phyloP scores from a whole-genome alignment of 1,139 yeast species.

The Candida frijolesensis region DNA sequence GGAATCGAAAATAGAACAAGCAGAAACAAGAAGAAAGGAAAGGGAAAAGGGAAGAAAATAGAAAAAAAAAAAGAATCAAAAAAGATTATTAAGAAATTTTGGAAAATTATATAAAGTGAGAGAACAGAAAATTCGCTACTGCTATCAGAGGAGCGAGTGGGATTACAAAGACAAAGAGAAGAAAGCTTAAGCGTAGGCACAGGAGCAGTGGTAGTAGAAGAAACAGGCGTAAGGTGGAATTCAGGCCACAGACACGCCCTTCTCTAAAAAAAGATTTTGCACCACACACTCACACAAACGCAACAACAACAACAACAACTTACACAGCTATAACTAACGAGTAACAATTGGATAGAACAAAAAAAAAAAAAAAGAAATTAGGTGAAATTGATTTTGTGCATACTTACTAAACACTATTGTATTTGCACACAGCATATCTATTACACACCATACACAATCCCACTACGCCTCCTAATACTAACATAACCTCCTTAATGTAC shows the following conservation, averaged over 20 bases:
- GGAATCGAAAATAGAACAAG: neutral
- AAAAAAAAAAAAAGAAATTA: neutral
- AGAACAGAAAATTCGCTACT: neutral
- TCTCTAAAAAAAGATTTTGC: constrained; percentile 1
- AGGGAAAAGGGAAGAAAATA: neutral
- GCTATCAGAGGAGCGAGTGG: neutral
- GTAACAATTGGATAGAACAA: too few species aligned
- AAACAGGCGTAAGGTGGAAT: neutral
- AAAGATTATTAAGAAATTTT: neutral
- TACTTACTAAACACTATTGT: neutral
- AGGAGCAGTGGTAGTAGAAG: neutral
- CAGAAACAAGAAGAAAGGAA: neutral
- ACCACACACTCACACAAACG: neutral
- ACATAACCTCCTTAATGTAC: too few species aligned
- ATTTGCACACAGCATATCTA: neutral
- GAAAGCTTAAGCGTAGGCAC: neutral
- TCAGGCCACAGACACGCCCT: neutral
- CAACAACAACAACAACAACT: too few species aligned
- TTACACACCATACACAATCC: neutral
- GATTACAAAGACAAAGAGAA: neutral
- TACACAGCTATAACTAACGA: too few species aligned
- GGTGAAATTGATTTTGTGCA: neutral
- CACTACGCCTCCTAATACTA: neutral
- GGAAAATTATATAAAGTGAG: neutral
- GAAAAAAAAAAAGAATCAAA: neutral